Conservation (phyloP, 345 rosid species). For the Ceriops decandra region DNA sequence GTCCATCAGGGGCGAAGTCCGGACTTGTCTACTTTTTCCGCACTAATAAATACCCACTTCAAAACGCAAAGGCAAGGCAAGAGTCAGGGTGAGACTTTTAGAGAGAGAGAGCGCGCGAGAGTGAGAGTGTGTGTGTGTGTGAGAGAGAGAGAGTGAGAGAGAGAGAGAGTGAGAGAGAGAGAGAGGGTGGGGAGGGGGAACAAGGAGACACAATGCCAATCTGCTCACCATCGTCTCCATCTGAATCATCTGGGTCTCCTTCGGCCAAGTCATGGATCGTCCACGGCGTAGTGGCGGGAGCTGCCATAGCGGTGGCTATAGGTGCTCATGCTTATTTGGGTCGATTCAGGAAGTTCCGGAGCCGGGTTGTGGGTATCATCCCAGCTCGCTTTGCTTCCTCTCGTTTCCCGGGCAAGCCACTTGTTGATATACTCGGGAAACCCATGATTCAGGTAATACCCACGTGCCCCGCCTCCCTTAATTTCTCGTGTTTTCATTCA, state of each 20-base stretch:
- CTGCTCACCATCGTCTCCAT: conserved; percentile 29
- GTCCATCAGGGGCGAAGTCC: too few species aligned
- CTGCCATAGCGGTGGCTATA: conserved; percentile 60
- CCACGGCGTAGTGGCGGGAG: conserved; percentile 64
- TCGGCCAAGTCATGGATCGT: conserved; percentile 55
- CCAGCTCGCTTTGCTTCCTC: conserved; percentile 94
- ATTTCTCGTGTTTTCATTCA: neutral
- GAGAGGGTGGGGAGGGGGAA: neutral
- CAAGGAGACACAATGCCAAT: neutral
- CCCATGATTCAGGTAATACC: conserved; percentile 91
- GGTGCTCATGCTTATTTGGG: conserved; percentile 61
- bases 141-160: too few species aligned
- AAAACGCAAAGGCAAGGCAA: too few species aligned
- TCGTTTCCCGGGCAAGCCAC: conserved; percentile 88
- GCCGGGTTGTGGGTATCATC: conserved; percentile 87
- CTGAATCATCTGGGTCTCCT: conserved; percentile 18
- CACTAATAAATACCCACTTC: too few species aligned
- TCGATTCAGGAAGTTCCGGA: conserved; percentile 55
- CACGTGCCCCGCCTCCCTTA: neutral
- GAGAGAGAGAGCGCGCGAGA: too few species aligned
- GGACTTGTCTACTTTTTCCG: too few species aligned
- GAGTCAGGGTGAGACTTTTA: too few species aligned
- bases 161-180: too few species aligned
- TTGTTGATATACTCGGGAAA: conserved; percentile 79
- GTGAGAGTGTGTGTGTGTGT: too few species aligned